Conservation (phyloP, 2,329 filamentous ascomycete genomes). For the Pyricularia sp. region DNA sequence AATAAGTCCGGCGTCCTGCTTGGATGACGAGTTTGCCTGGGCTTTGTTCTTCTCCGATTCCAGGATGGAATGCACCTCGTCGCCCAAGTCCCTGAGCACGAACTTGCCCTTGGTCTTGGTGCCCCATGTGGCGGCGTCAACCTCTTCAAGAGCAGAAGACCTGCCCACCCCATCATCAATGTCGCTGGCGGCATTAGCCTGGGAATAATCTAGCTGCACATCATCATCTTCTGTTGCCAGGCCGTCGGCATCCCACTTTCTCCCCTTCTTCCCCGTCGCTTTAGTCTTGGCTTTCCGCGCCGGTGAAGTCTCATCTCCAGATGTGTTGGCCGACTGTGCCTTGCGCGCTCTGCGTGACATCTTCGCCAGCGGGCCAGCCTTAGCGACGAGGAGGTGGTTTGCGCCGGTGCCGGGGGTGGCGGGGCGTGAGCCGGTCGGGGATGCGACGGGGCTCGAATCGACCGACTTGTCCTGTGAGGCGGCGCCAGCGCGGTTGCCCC, state of each 20-base stretch:
- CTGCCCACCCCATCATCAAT: conserved; percentile 43
- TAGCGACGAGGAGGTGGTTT: conserved; percentile 56
- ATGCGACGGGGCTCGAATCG: conserved; percentile 60
- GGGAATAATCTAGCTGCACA: conserved; percentile 84
- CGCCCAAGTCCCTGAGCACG: conserved; percentile 83
- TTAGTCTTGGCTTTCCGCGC: conserved; percentile 48
- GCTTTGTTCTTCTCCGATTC: conserved; percentile 63
- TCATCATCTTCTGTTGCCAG: conserved; percentile 75
- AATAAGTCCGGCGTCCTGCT: conserved; percentile 54
- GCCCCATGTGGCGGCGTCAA: conserved; percentile 77
- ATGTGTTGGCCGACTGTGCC: conserved; percentile 50
- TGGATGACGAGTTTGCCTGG: conserved; percentile 30
- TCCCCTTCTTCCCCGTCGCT: conserved; percentile 62
- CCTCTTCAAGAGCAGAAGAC: conserved; percentile 56
- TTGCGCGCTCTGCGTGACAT: conserved; percentile 73
- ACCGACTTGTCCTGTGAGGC: conserved; percentile 36
- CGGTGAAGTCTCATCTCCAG: conserved; percentile 65
- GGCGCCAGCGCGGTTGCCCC: conserved; percentile 21
- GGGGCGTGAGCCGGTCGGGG: conserved; percentile 71
- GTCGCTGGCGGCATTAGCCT: conserved; percentile 41
- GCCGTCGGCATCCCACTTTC: conserved; percentile 89
- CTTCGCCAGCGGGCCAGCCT: conserved; percentile 64
- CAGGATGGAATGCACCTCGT: conserved; percentile 86
- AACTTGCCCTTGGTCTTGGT: conserved; percentile 87
- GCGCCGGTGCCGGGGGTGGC: conserved; percentile 57